Evolutionary conservation across 768 basidiomycete genomes (phyloP).

Genomic region (Macrolepiota fuliginosa): DNA sequence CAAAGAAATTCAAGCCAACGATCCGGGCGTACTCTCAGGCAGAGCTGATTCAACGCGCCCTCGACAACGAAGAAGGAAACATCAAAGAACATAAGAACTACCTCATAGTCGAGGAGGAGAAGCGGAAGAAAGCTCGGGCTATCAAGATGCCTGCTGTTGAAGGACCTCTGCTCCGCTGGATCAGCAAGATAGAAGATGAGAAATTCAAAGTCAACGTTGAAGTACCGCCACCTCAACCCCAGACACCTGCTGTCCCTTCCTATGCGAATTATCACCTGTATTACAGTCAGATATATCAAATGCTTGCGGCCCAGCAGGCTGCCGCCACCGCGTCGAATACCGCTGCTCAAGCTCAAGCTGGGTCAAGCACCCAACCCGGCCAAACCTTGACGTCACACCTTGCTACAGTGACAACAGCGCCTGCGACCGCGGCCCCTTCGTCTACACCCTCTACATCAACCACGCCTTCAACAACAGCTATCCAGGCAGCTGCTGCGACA

Average conservation of each 20-base stretch:
- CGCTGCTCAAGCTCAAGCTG: neutral
- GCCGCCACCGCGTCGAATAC: neutral
- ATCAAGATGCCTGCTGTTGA: constrained; percentile 53
- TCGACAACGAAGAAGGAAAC: constrained; percentile 88
- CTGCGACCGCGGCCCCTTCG: neutral
- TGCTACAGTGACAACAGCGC: neutral
- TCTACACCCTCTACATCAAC: neutral
- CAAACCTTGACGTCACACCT: neutral
- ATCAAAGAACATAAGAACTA: constrained; percentile 77
- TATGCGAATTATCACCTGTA: constrained; percentile 9
- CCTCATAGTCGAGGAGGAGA: constrained; percentile 78
- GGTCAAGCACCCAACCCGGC: neutral
- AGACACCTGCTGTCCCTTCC: constrained; percentile 21
- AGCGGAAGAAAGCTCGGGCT: constrained; percentile 64
- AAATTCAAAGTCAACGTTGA: constrained; percentile 34
- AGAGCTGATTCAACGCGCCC: constrained; percentile 79
- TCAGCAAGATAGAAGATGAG: constrained; percentile 62
- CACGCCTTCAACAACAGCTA: neutral
- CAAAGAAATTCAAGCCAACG: constrained; percentile 58
- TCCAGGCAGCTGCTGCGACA: neutral
- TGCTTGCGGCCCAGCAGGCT: neutral
- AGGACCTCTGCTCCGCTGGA: constrained; percentile 71
- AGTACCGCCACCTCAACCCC: constrained; percentile 24
- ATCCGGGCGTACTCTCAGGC: constrained; percentile 66
- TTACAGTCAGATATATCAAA: constrained; percentile 3